These are phyloP conservation scores for Juglanconis sp. DNA, from an alignment of 2,329 filamentous ascomycete species.

Conservation along the genomic window DNA sequence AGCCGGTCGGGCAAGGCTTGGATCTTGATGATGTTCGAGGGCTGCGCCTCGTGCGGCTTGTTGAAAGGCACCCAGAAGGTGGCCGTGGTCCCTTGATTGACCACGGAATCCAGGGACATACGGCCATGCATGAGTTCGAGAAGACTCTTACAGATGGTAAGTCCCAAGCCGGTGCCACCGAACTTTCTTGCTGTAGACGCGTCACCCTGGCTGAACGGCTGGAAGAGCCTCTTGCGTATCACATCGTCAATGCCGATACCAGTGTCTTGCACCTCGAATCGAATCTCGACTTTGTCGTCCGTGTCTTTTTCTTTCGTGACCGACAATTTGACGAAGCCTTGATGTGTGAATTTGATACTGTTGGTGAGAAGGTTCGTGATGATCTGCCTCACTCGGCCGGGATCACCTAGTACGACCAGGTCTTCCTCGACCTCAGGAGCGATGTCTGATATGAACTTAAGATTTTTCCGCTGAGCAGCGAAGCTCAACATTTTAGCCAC, in stretches of 20 bases:
- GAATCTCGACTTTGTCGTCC: constrained; percentile 61
- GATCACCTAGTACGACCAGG: constrained; percentile 74
- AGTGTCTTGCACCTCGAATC: constrained; percentile 72
- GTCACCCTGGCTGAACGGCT: constrained; percentile 79
- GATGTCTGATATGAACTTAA: constrained; percentile 68
- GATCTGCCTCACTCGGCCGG: constrained; percentile 58
- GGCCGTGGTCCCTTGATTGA: constrained; percentile 68
- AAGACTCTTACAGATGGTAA: constrained; percentile 79
- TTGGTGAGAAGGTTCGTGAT: constrained; percentile 61
- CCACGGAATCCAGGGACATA: constrained; percentile 66
- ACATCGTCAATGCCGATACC: constrained; percentile 81
- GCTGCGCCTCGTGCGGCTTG: constrained; percentile 54
- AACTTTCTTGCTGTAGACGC: constrained; percentile 76
- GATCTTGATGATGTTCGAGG: constrained; percentile 56
- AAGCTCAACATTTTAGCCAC: constrained; percentile 87
- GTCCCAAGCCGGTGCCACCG: constrained; percentile 72
- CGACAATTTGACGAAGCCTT: constrained; percentile 65
- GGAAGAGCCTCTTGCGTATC: constrained; percentile 69
- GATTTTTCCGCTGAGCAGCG: constrained; percentile 74
- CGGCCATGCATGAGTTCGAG: constrained; percentile 75
- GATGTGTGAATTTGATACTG: constrained; percentile 64
- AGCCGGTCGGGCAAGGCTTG: constrained; percentile 65
- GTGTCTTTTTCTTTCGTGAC: constrained; percentile 64
- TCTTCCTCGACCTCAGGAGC: constrained; percentile 60
- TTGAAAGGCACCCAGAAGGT: constrained; percentile 76